Base-by-base conservation (phyloP, 768 basidiomycete species). In the Boletus vermiculosoides region DNA sequence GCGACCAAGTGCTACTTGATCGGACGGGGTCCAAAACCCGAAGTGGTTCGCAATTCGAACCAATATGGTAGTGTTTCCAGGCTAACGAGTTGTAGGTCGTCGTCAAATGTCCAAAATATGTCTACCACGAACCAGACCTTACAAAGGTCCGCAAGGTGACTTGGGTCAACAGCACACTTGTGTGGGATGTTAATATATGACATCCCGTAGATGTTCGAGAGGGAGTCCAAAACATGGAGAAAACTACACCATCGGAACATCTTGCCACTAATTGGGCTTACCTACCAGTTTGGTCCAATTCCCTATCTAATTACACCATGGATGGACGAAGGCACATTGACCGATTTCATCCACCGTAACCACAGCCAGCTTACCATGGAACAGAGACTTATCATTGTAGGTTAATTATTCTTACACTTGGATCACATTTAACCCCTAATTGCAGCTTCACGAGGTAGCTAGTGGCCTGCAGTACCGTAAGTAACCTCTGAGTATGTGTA, bases 251-350 rank as follows among this genome's bases (percentile, higher is more conserved):
- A 63, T 23, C 45, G 5, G 22, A 63, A 63, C 20, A 20, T 63
- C 22, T 31, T 63, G 8, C 61, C 61, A 40, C 30, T 63, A 1
- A 54, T 63, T 2, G 61, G 56, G 9, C 18, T 63, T n/a, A 50
- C 61, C n/a, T 47, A 55, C 37, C 50, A 52, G 9, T 52, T 59
- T 8, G 56, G 50, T 22, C 56, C 45, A 23, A 45, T 59, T 5
- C 61, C 61, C 1, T 57, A 37, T 23, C 13, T 63, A 4, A 58
- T 63, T 23, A 62, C 61, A 4, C 61, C 56, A 22, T 63, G 50
- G 52, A 59, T 59, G 61, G 39, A 33, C 16, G 56, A 63, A 39
- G 61, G 61, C 18, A 0, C 46, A 18, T 22, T 63, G 22, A 58
- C 52, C 15, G 46, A 54, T 18, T 61, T 55, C 50, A 34, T 63